Percentiles rank a stretch among this genome's conserved stretches.
Evolutionary conservation across 352 stramenopile genomes (phyloP).

Genomic region (Thalassiosira hispida): DNA sequence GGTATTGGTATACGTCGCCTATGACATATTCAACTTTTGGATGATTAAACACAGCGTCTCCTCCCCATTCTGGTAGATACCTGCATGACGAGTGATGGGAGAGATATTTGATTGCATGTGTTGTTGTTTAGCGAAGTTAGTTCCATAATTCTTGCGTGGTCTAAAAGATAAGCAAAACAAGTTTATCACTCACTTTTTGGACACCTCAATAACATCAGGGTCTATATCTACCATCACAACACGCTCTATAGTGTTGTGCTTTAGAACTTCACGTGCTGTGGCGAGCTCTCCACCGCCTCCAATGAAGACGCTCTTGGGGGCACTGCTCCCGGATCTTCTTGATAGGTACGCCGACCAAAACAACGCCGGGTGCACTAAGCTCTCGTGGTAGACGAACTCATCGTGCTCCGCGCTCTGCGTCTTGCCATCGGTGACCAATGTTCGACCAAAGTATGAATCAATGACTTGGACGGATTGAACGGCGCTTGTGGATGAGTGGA

Average conservation of each 20-base stretch:
- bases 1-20: conserved; percentile 90
- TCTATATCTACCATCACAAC: conserved; percentile 97
- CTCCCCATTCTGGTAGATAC: conserved; percentile 92
- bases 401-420: conserved; percentile 93
- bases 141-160: too few species aligned
- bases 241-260: conserved; percentile 91
- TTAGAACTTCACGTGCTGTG: conserved; percentile 91
- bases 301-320: conserved; percentile 91
- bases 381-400: conserved; percentile 95
- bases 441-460: conserved; percentile 91
- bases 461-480: conserved; percentile 95
- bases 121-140: too few species aligned
- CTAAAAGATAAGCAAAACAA: too few species aligned
- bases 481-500: conserved; percentile 88
- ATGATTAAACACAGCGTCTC: conserved; percentile 88
- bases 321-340: conserved; percentile 13
- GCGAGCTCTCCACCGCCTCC: conserved; percentile 92
- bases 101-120: too few species aligned
- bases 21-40: conserved; percentile 91
- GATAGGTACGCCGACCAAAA: conserved; percentile 82
- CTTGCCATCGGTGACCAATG: conserved; percentile 94
- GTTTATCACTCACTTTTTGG: too few species aligned
- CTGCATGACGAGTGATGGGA: too few species aligned
- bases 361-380: conserved; percentile 92
- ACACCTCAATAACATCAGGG: conserved; percentile 90